Conservation (phyloP, 2,329 filamentous ascomycete species). For the Byssothecium circinans region DNA sequence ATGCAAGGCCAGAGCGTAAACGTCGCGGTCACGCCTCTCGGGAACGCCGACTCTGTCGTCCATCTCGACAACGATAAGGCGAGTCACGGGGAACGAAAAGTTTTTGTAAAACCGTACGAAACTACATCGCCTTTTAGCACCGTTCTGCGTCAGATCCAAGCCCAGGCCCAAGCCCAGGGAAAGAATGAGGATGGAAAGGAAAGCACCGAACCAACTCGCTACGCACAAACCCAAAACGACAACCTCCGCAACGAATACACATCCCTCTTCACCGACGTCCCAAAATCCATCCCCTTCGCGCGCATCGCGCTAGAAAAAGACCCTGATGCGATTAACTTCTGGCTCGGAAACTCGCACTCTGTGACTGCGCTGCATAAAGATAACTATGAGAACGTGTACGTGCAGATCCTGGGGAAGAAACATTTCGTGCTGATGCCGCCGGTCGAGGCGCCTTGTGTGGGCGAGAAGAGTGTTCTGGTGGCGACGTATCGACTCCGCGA, state of each 20-base stretch:
- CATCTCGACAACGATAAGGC: constrained; percentile 58
- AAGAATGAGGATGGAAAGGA: too few relatives aligned
- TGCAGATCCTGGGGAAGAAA: constrained; percentile 72
- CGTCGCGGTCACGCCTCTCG: constrained; percentile 74
- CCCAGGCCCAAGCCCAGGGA: constrained; percentile 65
- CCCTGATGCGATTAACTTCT: constrained; percentile 79
- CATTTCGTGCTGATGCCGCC: constrained; percentile 77
- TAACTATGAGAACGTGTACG: constrained; percentile 84
- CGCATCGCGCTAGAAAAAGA: constrained; percentile 66
- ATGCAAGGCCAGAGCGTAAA: constrained; percentile 65
- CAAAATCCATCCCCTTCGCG: constrained; percentile 68
- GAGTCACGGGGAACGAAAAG: constrained; percentile 4
- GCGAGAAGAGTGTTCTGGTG: constrained; percentile 60
- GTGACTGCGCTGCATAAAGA: constrained; percentile 77
- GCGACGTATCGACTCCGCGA: constrained; percentile 58
- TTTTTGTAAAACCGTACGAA: constrained; percentile 74
- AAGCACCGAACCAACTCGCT: constrained; percentile 49
- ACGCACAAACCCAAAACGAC: constrained; percentile 82
- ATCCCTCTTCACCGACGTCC: constrained; percentile 64
- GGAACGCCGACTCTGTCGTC: constrained; percentile 64
- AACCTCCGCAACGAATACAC: constrained; percentile 75
- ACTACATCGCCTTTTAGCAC: constrained; percentile 62
- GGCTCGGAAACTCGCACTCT: constrained; percentile 72
- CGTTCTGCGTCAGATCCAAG: constrained; percentile 64
- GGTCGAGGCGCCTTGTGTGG: constrained; percentile 67